Conservation (phyloP, 129 eudicot species). For the Escallonia herrerae region DNA sequence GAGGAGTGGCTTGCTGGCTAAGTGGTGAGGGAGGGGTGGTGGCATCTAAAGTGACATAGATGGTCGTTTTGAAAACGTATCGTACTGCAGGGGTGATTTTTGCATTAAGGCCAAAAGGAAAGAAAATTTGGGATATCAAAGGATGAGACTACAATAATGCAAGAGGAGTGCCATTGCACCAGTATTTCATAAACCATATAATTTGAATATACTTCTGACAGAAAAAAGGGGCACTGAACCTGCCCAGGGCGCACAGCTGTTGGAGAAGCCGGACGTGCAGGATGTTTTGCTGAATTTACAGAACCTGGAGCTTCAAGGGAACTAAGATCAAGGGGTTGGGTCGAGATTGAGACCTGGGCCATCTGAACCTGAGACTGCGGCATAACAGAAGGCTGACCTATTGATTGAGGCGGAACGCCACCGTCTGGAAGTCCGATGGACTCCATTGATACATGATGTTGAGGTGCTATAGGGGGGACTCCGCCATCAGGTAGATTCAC, state of each 20-base stretch:
- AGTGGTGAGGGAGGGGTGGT: no score
- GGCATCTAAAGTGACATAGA: no score
- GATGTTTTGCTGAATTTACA: constrained; percentile 37
- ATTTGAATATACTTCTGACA: no score
- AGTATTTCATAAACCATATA: no score
- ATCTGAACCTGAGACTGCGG: constrained; percentile 38
- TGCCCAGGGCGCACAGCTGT: constrained; percentile 98
- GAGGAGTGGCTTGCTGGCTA: no score
- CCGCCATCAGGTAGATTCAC: constrained; percentile 52
- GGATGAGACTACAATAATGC: no score
- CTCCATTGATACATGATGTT: constrained; percentile 44
- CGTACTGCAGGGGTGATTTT: no score
- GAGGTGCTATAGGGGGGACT: constrained; percentile 64
- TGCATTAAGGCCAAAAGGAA: no score
- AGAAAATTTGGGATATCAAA: no score
- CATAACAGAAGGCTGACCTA: constrained; percentile 39
- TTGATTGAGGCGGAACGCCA: constrained; percentile 80
- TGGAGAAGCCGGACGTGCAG: constrained; percentile 69
- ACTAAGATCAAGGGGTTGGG: constrained; percentile 93
- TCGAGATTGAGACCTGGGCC: constrained; percentile 34
- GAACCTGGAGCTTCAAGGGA: constrained; percentile 83
- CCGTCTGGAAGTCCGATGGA: constrained; percentile 85
- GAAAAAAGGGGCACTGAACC: constrained; percentile 25
- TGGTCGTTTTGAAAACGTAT: no score
- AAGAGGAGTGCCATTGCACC: no score